Base-by-base conservation (phyloP, 2,329 filamentous ascomycete species). In the Penicillium sp. region DNA sequence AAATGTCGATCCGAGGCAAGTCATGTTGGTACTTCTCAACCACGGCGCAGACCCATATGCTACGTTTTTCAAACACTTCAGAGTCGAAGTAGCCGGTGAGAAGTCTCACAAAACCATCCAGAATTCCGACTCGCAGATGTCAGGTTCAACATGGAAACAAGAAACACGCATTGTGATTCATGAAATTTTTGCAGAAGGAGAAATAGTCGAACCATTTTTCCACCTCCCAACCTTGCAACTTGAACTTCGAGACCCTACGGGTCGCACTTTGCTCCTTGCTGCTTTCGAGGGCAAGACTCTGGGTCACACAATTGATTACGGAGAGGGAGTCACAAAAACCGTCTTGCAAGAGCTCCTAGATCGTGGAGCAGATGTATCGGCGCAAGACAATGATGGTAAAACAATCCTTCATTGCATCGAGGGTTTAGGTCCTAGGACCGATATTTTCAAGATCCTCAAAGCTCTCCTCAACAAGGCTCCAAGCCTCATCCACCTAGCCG, bases 351-450 rank as follows among this genome's bases (percentile, higher is more conserved):
- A 56, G 5, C 54, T 63, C 7, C n/a, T 60, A n/a, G 33, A 55
- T 6, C 57, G 56, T 33, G 57, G 60, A 41, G 57, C 59, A n/a
- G 45, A 63, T 51, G 18, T 53, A 6, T 42, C 43, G 6, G 54
- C 53, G 3, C 59, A 60, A 31, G 59, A 63, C 47, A 55, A 60
- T 12, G 33, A 51, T 33, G 59, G 60, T 11, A 57, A 29, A 37
- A 63, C 54, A 4, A 43, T 57, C 41, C 41, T 57, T 9, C 58
- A 61, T 45, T 51, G 54, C 41, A 26, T 53, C 15, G 26, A 9
- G 27, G n/a, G n/a, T 15, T 15, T 20, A 6, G n/a, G 18, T 2
- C 4, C 26, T 40, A 9, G 1, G 9, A 11, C 26, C 8, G 18
- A 18, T n/a, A n/a, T 15, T 25, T 12, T 8, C 8, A 12, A 48